Evolutionary conservation across 306 rosid genomes (phyloP).

Genomic region (Mimosa bimucronata): DNA sequence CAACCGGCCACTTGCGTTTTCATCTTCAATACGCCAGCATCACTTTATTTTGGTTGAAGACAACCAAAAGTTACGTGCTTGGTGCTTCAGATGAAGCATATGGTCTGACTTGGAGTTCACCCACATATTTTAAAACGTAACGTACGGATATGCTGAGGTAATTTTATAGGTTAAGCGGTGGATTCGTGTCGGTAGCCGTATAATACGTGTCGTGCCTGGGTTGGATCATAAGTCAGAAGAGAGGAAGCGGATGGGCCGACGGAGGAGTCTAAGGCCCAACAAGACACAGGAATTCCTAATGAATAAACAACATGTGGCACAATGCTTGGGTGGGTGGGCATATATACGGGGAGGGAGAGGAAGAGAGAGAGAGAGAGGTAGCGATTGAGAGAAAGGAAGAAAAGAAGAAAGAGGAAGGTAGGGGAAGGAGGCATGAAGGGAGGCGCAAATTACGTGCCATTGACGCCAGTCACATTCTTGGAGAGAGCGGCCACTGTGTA

Average conservation of each 20-base stretch:
- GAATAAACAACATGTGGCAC: no score
- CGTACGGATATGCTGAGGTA: background rate
- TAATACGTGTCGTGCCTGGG: background rate
- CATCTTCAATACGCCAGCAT: slow-evolving; percentile 6
- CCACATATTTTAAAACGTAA: background rate
- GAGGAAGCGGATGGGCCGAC: background rate
- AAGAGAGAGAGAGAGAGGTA: no score
- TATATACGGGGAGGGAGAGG: no score
- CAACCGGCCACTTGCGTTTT: slow-evolving; percentile 21
- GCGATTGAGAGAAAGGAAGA: no score
- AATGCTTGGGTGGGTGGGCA: no score
- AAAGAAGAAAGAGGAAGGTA: background rate
- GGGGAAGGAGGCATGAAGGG: slow-evolving; percentile 13
- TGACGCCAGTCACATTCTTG: slow-evolving; percentile 69
- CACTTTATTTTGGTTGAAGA: background rate
- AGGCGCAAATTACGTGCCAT: slow-evolving; percentile 46
- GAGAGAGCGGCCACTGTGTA: slow-evolving; percentile 53
- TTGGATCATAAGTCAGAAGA: background rate
- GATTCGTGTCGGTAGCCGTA: background rate
- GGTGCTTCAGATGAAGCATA: background rate
- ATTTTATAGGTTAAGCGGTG: background rate
- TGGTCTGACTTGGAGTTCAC: slow-evolving; percentile 33
- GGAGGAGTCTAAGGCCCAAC: background rate
- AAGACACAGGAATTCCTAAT: no score
- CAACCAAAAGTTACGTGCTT: background rate